Base-by-base conservation (phyloP, 352 stramenopile species). In the Phytophthora megakarya region DNA sequence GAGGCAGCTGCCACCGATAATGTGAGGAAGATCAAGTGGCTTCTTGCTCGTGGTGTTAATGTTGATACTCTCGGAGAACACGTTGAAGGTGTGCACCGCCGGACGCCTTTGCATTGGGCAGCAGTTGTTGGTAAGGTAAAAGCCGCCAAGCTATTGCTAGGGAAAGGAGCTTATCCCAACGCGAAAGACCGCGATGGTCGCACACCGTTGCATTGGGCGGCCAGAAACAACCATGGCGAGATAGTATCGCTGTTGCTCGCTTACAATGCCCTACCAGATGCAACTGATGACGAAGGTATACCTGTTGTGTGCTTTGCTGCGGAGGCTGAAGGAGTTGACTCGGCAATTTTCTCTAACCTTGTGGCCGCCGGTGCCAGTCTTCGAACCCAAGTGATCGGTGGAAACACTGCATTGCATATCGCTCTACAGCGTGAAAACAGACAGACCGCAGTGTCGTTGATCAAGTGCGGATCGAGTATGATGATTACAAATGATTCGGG, bases 171-270 rank as follows among this genome's bases (percentile, higher is more conserved):
- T 0, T 52, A 91, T 40, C 67, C 79, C 2, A 89, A 92, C 23
- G 80, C 80, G 1, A 70, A 70, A 28, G 83, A 92, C 49, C 67
- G 75, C 5, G 70, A 88, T 40, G 82, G 82, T 0, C 78, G 85
- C 1, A 90, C 85, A 15, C 83, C 83, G 0, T 70, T 94, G 40
- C 85, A 93, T 57, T 95, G 84, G 84, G 86, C 86, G 1, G 84
- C 86, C 3, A 71, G 79, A 26, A 88, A 90, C 61, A 85, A 90
- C 51, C 79, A 89, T 32, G 33, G 70, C 0, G 62, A 76, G 0
- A 75, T 89, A 10, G 80, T 93, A 1, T 56, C 60, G 9, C 40
- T 91, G 15, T 57, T 95, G 11, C 65, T 93, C 9, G 39, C 73
- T 13, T 61, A 75, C 26, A 68, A 73, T 4, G 80, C 77, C 0